Evolutionary conservation across 2,329 filamentous ascomycete species (phyloP), one percentile per base, ranked within the genome.

Genomic region (Juglanconis oblonga): DNA sequence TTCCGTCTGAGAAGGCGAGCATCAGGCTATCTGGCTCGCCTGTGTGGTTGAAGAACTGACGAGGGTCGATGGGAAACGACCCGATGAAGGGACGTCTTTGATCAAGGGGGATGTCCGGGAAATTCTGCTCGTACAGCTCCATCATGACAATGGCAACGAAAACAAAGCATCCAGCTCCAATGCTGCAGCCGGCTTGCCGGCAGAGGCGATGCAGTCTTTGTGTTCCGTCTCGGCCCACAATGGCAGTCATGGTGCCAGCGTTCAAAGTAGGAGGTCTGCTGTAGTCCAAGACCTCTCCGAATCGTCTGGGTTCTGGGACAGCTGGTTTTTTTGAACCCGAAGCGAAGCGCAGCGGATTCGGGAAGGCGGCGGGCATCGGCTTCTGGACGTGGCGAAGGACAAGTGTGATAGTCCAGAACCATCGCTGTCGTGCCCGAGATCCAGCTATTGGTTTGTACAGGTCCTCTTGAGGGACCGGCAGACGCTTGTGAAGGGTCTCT

Each of bases 351-450:
- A 69, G 61, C 5, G 67, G 67, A n/a, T 69, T 69, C 1, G 55
- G 64, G 42, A 69, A 67, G 2, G 64, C 67, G 1, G 57, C 10
- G 4, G 67, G 64, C 40, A 65, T 40, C n/a, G 66, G 63, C 58
- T 63, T 64, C 45, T 63, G 63, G 3, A 66, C 64, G 38, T 67
- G 66, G 5, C 67, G 65, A 2, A 68, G 63, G 1, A 67, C 53
- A n/a, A 67, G 56, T 1, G 67, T 67, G 13, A 69, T 62, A 5
- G 62, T 63, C 67, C 67, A 69, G 56, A 65, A 69, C 67, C 67
- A 69, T 9, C 67, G 61, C 9, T 51, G 57, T 14, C 61, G 64
- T 13, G 67, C 67, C 47, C 42, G 59, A 13, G 67, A 64, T 0
- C 63, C 51, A 7, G 62, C 50, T 11, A 68, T 62, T 0, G 63